A percentile compares a stretch with the other conserved stretches of the same genome.
Conservation (phyloP, 2,329 filamentous ascomycete species). For the Aspergillus tubingensis region DNA sequence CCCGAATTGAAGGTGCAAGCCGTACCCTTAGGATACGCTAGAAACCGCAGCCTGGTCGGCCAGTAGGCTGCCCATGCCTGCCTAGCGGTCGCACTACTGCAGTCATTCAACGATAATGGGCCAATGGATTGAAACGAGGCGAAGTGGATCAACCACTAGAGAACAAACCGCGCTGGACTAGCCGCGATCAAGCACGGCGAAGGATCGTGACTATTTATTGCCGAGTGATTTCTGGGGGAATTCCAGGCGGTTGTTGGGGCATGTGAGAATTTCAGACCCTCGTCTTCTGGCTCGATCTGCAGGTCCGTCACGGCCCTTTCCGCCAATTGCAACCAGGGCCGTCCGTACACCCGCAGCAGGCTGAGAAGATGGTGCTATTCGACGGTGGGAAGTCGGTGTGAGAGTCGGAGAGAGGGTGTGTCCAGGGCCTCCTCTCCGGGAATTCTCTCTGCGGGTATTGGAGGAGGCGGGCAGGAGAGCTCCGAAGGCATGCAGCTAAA, state of each 20-base stretch:
- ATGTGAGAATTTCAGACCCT: constrained; percentile 5
- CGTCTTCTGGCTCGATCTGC: constrained; percentile 6
- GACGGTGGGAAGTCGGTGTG: constrained; percentile 6
- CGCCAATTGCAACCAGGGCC: background rate
- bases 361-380: background rate
- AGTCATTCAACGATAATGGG: constrained; percentile 3
- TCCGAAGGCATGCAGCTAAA: constrained; percentile 9
- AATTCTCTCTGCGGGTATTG: constrained; percentile 4
- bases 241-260: constrained; percentile 5
- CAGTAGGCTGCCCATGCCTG: constrained; percentile 5
- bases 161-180: constrained; percentile 10
- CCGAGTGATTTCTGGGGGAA: background rate
- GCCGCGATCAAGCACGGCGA: constrained; percentile 12
- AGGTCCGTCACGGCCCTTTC: constrained; percentile 5
- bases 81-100: constrained; percentile 4
- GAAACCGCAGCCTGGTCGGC: background rate
- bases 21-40: background rate
- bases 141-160: background rate
- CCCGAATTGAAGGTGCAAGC: constrained; percentile 8
- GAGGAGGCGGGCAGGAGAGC: constrained; percentile 7
- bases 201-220: constrained; percentile 4
- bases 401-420: background rate
- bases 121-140: constrained; percentile 6
- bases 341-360: background rate
- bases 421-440: background rate